Base-by-base conservation (phyloP, 352 stramenopile genomes). In the Phytophthora cryptogea region DNA sequence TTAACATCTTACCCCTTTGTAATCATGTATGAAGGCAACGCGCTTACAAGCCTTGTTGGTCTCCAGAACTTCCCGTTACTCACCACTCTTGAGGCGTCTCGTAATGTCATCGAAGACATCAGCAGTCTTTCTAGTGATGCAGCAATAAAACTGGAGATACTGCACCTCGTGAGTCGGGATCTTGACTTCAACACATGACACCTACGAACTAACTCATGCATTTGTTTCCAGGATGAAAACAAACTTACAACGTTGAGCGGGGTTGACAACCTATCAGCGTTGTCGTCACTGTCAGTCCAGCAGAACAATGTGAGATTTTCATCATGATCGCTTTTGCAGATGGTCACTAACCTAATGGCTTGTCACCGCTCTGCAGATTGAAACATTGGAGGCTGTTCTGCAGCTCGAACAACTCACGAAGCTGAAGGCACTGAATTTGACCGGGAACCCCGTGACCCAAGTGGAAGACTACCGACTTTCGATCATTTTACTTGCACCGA, bases 191-290 rank as follows among this genome's bases (percentile, higher is more conserved):
- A 17, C 5, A 6, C 26, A 14, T 43, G 6, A 4, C 0, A 40
- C 6, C 8, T 33, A 39, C 11, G 33, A 14, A 27, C 39, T 16
- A 37, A 32, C 31, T 8, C 35, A 66, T 20, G 32, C 14, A 3
- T 16, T 30, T 32, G 11, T 39, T 54, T 23, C 11, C 36, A 92
- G 84, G 78, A 81, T 45, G 80, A 90, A 26, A 94, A 90, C 68
- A 88, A 89, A 41, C 51, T 94, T 31, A 59, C 72, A 9, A 79
- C 48, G 2, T 46, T 92, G 7, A 70, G 61, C 7, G 84, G 80
- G 0, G 71, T 94, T 31, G 82, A 90, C 35, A 66, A 54, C 5
- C 52, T 92, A 4, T 14, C 65, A 6, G 63, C 60, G 17, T 58
- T 92, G n/a, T 68, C 27, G 3, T 78, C 71, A 0, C 51, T 94